A percentile compares a stretch with the other conserved stretches of the same genome.
Evolutionary conservation across 345 rosid species (phyloP).

Genomic region (Pseudoturritis turrita): DNA sequence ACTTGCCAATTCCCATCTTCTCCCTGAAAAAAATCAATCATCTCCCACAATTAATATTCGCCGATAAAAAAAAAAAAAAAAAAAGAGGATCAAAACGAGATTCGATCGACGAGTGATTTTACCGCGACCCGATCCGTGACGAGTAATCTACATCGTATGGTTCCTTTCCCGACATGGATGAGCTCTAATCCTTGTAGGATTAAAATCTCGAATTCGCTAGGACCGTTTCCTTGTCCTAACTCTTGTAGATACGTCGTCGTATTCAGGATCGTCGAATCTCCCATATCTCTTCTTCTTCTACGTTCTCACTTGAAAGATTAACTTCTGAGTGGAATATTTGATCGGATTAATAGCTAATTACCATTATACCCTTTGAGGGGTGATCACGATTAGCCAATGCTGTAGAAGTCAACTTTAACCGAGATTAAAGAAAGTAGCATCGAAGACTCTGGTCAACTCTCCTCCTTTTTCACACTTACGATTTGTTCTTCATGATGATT

Average conservation of each 20-base stretch:
- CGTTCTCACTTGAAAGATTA: neutral
- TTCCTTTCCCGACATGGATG: slow-evolving; percentile 28
- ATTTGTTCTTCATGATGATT: neutral
- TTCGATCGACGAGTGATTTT: neutral
- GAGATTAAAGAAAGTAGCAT: too few species aligned
- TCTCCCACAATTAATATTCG: neutral
- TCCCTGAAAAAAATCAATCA: slow-evolving; percentile 11
- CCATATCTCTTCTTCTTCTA: slow-evolving; percentile 1
- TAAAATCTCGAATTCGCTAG: neutral
- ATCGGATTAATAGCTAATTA: neutral
- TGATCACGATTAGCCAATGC: neutral
- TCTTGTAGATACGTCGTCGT: slow-evolving; percentile 13
- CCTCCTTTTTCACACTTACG: neutral
- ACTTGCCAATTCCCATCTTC: slow-evolving; percentile 42
- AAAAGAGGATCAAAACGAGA: neutral
- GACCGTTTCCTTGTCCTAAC: slow-evolving; percentile 5
- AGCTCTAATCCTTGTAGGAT: slow-evolving; percentile 19
- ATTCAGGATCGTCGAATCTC: neutral
- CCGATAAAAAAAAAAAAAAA: neutral
- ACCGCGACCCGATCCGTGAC: slow-evolving; percentile 31
- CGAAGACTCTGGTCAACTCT: neutral
- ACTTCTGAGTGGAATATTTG: neutral
- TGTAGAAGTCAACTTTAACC: too few species aligned
- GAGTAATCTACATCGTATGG: slow-evolving; percentile 28
- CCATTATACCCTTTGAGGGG: neutral